phyloP scores from a whole-genome alignment of 176 grass and related monocot genomes.

The Lolium perenne region DNA sequence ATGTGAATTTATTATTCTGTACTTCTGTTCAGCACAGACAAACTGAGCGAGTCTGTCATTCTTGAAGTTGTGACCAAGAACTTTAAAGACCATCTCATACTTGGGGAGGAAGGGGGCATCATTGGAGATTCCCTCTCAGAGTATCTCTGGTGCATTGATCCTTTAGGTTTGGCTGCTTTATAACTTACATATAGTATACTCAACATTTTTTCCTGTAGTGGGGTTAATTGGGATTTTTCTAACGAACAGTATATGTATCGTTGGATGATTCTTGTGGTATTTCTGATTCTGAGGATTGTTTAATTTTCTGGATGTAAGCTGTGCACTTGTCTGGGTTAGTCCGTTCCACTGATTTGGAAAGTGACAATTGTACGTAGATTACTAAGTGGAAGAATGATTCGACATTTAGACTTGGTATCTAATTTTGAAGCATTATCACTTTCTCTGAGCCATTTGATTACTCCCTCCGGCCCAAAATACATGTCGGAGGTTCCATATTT shows the following conservation, averaged over 20 bases:
- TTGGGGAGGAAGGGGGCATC: conserved; percentile 97
- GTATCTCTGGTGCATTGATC: conserved; percentile 99
- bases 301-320: conserved; percentile 2
- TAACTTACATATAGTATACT: neutral
- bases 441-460: conserved; percentile 5
- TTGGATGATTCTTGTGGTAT: neutral
- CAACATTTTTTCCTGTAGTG: neutral
- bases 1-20: conserved; percentile 27
- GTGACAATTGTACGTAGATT: conserved; percentile 5
- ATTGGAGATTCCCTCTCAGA: conserved; percentile 87
- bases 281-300: neutral
- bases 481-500: too few species aligned
- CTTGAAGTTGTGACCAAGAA: conserved; percentile 83
- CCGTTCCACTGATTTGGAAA: conserved; percentile 21
- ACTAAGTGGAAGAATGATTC: neutral
- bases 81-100: conserved; percentile 94
- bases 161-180: conserved; percentile 75
- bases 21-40: conserved; percentile 89
- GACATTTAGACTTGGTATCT: neutral
- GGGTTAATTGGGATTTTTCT: neutral
- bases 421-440: conserved; percentile 14
- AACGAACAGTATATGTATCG: neutral
- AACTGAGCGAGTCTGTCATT: conserved; percentile 84
- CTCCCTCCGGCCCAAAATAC: too few species aligned
- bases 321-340: neutral